Evolutionary conservation across 2,329 filamentous ascomycete species (phyloP), one percentile per base, ranked within the genome.

Genomic region (Colletotrichum orbiculare): DNA sequence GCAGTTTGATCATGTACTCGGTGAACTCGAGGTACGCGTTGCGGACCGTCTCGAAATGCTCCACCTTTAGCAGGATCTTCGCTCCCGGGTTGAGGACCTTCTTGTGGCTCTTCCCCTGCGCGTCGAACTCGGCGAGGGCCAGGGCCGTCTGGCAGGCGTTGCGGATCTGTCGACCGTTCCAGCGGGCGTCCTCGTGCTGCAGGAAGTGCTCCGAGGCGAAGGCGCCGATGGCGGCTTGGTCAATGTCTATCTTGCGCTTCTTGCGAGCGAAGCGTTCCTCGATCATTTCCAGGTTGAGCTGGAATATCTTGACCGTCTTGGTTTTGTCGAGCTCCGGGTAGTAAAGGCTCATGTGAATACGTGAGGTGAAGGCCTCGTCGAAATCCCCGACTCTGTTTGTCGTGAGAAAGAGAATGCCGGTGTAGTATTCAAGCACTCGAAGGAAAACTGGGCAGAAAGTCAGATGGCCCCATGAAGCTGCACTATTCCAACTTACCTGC

Each of bases 341-440:
- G 66, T 73, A 73, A 33, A 75, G 69, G 39, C 41, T 60, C 3
- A 84, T 80, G 69, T 84, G 81, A 58, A 84, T 84, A 37, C 82
- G 79, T 53, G 77, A 81, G 11, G 80, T 78, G 70, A 84, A 83
- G 10, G 82, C 82, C 7, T 72, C 72, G 66, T 84, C 82, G 59
- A 85, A 82, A 42, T 75, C 75, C 49, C 77, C 76, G 37, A 83
- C 81, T 13, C 81, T 76, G 73, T 83, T 84, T 38, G 81, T 84
- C n/a, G 81, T 84, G 50, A 85, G 75, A 74, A 85, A 82, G 33
- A 85, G 75, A 15, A 83, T 77, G 38, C 82, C 82, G 4, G 76
- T 75, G 71, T 83, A 84, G 70, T 84, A 84, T 72, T 84, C 82
- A 56, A 84, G 76, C 0, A 79, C 79, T n/a, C 81, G 79, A 10